phyloP scores from a whole-genome alignment of 192 early-diverging fungal genomes.

The Coemansia sp. region DNA sequence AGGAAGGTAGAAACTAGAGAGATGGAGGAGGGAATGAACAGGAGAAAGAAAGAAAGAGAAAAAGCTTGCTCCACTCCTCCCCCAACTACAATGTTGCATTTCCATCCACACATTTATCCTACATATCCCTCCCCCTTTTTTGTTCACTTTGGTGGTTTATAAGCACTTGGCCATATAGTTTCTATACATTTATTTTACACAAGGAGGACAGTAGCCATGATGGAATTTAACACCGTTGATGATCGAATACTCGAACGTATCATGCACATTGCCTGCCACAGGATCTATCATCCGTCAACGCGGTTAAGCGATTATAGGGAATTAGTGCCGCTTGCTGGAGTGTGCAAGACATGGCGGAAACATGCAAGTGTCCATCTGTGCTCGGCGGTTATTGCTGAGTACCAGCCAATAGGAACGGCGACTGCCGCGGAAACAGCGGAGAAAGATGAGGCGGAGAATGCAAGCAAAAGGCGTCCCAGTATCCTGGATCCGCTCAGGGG shows the following conservation, averaged over 20 bases:
- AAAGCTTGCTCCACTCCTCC: too few species aligned
- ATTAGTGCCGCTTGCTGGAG: constrained; percentile 14
- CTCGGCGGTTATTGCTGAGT: constrained; percentile 27
- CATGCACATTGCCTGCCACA: constrained; percentile 5
- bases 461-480: neutral
- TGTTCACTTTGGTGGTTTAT: neutral
- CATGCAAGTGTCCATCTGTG: constrained; percentile 6
- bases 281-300: constrained; percentile 4
- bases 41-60: too few species aligned
- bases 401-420: neutral
- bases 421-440: neutral
- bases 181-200: neutral
- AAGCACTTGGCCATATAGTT: neutral
- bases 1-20: too few species aligned
- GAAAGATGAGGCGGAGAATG: neutral
- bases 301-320: constrained; percentile 12
- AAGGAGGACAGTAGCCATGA: neutral
- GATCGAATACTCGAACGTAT: constrained; percentile 24
- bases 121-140: neutral
- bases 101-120: too few species aligned
- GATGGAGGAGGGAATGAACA: too few species aligned
- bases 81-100: neutral
- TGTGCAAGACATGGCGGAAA: constrained; percentile 23
- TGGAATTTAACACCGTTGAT: constrained; percentile 5
- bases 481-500: too few species aligned